Evolutionary conservation across 495 filamentous ascomycete species (phyloP).

Genomic region (Neurospora sp.): DNA sequence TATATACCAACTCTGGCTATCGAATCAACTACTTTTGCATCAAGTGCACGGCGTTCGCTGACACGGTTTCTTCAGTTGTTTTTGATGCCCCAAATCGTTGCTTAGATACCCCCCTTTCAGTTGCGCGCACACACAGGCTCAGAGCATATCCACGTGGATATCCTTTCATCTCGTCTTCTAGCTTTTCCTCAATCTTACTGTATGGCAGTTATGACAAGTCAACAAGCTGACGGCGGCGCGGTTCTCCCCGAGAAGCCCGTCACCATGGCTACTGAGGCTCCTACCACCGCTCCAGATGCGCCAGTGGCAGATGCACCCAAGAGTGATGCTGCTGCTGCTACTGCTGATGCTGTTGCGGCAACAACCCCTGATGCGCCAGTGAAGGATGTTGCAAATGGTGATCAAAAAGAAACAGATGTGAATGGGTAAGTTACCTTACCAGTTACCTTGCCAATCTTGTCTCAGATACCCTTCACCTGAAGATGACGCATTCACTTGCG

Average conservation of each 20-base stretch:
- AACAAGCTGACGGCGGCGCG: slow-evolving; percentile 29
- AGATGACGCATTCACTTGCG: neutral
- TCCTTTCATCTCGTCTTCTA: slow-evolving; percentile 21
- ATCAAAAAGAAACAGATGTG: slow-evolving; percentile 3
- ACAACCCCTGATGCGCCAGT: slow-evolving; percentile 17
- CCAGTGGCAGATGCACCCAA: neutral
- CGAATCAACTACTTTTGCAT: neutral
- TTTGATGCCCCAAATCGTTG: neutral
- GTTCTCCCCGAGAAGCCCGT: slow-evolving; percentile 39
- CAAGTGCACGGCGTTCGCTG: neutral
- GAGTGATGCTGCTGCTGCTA: neutral
- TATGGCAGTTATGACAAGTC: slow-evolving; percentile 50
- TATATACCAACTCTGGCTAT: neutral
- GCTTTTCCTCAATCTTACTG: slow-evolving; percentile 12
- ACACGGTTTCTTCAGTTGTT: neutral
- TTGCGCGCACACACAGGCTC: neutral
- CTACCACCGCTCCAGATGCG: neutral
- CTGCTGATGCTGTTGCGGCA: neutral
- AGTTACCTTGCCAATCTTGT: neutral
- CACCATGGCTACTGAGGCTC: slow-evolving; percentile 28
- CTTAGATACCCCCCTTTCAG: neutral
- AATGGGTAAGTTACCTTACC: slow-evolving; percentile 21
- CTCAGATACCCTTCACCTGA: neutral
- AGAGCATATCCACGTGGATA: neutral
- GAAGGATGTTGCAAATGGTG: slow-evolving; percentile 25